phyloP scores from a whole-genome alignment of 305 asterid species.

The Plantago coronopus region DNA sequence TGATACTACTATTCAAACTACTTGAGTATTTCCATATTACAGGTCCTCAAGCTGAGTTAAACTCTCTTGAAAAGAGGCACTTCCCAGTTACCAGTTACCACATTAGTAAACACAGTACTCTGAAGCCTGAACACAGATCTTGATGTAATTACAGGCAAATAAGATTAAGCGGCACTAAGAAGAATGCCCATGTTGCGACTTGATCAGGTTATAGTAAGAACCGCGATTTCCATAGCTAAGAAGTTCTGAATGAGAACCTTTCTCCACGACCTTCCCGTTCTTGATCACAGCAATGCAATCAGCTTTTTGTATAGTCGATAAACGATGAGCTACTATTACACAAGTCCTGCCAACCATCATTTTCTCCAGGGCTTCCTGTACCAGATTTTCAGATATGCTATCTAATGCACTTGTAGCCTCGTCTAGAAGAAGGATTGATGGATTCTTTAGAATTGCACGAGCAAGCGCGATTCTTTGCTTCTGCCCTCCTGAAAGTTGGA shows the following conservation, averaged over 20 bases:
- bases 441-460: conserved; percentile 73
- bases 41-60: too few species aligned
- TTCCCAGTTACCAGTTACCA: too few species aligned
- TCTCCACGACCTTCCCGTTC: conserved; percentile 72
- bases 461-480: conserved; percentile 71
- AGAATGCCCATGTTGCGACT: conserved; percentile 29
- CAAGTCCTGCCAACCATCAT: conserved; percentile 67
- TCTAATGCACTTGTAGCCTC: conserved; percentile 86
- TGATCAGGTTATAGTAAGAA: conserved; percentile 51
- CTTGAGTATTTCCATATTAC: too few species aligned
- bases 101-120: too few species aligned
- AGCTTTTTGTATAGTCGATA: conserved; percentile 67
- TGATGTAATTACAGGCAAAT: too few species aligned
- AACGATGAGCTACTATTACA: conserved; percentile 64
- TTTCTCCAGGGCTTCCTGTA: conserved; percentile 65
- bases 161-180: too few species aligned
- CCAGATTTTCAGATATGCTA: conserved; percentile 56
- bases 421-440: conserved; percentile 65
- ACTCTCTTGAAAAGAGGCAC: too few species aligned
- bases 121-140: too few species aligned
- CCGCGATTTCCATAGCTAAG: conserved; percentile 42
- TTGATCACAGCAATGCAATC: conserved; percentile 60
- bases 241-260: conserved; percentile 63
- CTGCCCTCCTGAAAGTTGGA: conserved; percentile 78
- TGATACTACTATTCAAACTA: too few species aligned